A percentile compares a stretch with the other conserved stretches of the same genome.
phyloP scores from a whole-genome alignment of 208 protist species.

The Wallacemonas sp. region DNA sequence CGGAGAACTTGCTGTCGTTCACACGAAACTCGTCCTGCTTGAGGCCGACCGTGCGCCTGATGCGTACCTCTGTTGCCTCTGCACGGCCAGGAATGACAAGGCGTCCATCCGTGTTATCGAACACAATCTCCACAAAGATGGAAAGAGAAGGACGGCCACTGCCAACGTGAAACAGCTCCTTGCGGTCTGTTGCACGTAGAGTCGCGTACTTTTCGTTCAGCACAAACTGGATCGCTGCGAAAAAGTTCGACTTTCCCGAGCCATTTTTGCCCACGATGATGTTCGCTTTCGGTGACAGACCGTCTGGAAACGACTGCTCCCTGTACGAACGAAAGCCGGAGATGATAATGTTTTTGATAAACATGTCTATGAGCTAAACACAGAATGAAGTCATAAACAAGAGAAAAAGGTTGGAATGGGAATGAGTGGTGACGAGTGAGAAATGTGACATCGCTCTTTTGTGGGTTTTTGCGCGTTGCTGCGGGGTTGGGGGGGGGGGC shows the following conservation, averaged over 20 bases:
- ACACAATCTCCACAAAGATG: constrained; percentile 98
- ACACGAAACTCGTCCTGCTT: constrained; percentile 99
- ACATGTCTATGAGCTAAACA: constrained; percentile 50
- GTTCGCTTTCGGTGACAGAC: constrained; percentile 79
- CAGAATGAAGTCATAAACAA: background rate
- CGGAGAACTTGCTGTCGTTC: constrained; percentile 94
- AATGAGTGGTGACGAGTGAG: no score
- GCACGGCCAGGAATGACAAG: constrained; percentile 90
- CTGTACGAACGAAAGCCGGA: constrained; percentile 92
- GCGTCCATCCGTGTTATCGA: constrained; percentile 97
- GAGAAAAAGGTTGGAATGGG: background rate
- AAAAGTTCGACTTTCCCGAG: constrained; percentile 98
- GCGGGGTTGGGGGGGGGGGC: background rate
- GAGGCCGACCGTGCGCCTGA: constrained; percentile 96
- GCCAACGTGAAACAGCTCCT: constrained; percentile 95
- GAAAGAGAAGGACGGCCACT: constrained; percentile 84
- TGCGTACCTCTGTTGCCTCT: constrained; percentile 92
- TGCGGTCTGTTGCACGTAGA: constrained; percentile 88
- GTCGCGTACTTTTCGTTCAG: constrained; percentile 92
- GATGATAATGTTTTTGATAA: constrained; percentile 93
- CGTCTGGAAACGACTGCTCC: constrained; percentile 84
- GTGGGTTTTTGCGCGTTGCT: background rate
- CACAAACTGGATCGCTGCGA: constrained; percentile 97
- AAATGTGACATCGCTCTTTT: background rate
- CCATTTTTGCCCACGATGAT: constrained; percentile 97